Evolutionary conservation across 768 basidiomycete species (phyloP).

Genomic region (Fomitopsis pulvina): DNA sequence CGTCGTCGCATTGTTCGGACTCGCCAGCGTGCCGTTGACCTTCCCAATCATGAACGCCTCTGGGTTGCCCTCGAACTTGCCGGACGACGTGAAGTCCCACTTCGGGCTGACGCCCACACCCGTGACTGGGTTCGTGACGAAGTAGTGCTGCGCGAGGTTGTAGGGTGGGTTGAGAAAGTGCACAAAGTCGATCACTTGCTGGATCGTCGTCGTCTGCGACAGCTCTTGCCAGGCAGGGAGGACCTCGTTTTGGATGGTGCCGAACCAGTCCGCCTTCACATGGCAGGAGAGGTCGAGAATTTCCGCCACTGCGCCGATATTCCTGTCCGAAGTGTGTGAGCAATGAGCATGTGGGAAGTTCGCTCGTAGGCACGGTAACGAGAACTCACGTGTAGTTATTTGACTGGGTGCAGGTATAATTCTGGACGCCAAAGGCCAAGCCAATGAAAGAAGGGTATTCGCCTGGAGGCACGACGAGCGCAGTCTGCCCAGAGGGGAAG

Average conservation of each 20-base stretch:
- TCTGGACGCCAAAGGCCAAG: conserved; percentile 45
- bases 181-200: conserved; percentile 14
- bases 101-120: conserved; percentile 24
- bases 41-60: conserved; percentile 22
- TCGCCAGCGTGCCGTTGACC: conserved; percentile 19
- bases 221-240: conserved; percentile 12
- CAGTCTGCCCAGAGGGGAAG: conserved; percentile 25
- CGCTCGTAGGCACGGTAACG: neutral
- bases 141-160: conserved; percentile 31
- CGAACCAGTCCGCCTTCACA: conserved; percentile 11
- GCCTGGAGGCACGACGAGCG: conserved; percentile 30
- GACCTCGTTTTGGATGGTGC: conserved; percentile 11
- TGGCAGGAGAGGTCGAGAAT: conserved; percentile 28
- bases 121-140: conserved; percentile 23
- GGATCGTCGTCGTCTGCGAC: neutral
- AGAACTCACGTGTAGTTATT: conserved; percentile 36
- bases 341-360: neutral
- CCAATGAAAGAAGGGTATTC: conserved; percentile 33
- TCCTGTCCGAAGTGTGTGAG: conserved; percentile 23
- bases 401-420: conserved; percentile 42
- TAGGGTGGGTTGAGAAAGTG: conserved; percentile 16
- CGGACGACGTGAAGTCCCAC: conserved; percentile 27
- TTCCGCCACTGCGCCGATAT: conserved; percentile 32
- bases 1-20: conserved; percentile 18
- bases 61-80: conserved; percentile 10